phyloP scores from a whole-genome alignment of 306 rosid genomes.

The Vigna reflexopilosa region DNA sequence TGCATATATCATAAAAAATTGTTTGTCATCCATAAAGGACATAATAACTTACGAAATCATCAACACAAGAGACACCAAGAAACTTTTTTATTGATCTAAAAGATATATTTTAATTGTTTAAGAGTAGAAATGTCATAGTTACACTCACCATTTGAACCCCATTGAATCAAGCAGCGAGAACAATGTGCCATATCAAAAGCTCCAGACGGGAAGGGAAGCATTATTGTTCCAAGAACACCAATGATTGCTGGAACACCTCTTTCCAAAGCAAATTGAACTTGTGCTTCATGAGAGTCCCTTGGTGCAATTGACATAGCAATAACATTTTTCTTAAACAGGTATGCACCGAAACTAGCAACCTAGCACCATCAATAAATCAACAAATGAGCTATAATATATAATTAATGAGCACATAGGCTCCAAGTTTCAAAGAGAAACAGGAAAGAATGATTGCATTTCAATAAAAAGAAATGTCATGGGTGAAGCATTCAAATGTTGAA shows the following conservation, averaged over 20 bases:
- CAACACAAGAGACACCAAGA: conserved; percentile 3
- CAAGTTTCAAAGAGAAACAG: conserved; percentile 1
- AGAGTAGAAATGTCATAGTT: conserved; percentile 19
- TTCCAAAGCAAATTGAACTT: conserved; percentile 91
- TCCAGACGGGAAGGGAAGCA: conserved; percentile 81
- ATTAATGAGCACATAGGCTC: conserved; percentile 20
- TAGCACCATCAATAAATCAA: conserved; percentile 45
- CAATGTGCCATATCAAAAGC: conserved; percentile 93
- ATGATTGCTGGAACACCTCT: conserved; percentile 91
- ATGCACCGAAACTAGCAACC: conserved; percentile 94
- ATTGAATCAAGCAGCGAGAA: conserved; percentile 84
- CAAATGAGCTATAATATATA: conserved; percentile 35
- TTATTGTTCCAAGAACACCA: conserved; percentile 85
- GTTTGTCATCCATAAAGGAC: conserved; percentile 4
- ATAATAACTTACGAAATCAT: not conserved
- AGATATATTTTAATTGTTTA: conserved; percentile 13
- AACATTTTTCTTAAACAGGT: conserved; percentile 74
- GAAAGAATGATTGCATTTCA: not conserved
- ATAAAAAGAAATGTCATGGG: conserved; percentile 21
- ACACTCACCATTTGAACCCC: conserved; percentile 79
- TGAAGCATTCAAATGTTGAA: conserved; percentile 35
- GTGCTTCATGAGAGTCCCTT: conserved; percentile 91
- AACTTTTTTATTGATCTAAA: conserved; percentile 22
- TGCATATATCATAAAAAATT: conserved; percentile 17
- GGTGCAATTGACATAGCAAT: conserved; percentile 83